phyloP scores from a whole-genome alignment of 2,329 filamentous ascomycete genomes.

The Plectosphaerella cucumerina region DNA sequence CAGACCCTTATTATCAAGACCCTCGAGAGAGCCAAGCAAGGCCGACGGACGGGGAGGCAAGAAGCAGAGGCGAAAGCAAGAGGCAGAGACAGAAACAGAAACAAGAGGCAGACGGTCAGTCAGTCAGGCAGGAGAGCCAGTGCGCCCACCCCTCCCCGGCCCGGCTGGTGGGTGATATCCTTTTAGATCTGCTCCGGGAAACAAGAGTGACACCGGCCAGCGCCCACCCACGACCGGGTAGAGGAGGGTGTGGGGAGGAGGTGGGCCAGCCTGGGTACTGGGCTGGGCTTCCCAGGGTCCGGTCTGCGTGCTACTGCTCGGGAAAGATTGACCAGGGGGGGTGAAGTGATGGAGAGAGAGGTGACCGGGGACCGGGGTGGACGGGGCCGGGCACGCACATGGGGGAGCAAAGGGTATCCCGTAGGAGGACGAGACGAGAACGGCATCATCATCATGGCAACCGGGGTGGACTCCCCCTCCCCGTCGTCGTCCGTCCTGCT shows the following conservation, averaged over 20 bases:
- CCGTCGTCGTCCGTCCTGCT: no score
- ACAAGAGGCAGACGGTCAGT: no score
- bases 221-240: neutral
- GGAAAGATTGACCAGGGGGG: neutral
- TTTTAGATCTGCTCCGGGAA: neutral
- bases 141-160: neutral
- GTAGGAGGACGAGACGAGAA: neutral
- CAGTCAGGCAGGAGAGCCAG: no score
- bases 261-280: neutral
- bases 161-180: neutral
- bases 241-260: neutral
- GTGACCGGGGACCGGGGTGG: neutral
- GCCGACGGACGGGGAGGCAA: neutral
- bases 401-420: conserved; percentile 3
- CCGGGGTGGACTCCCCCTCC: no score
- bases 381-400: neutral
- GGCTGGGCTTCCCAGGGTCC: no score
- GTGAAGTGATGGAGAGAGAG: neutral
- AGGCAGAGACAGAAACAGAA: no score
- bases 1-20: conserved; percentile 12
- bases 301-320: neutral
- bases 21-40: neutral
- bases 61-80: neutral
- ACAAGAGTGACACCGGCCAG: neutral
- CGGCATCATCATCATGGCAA: neutral